Evolutionary conservation across 768 basidiomycete species (phyloP).

Genomic region (Collybia nuda): DNA sequence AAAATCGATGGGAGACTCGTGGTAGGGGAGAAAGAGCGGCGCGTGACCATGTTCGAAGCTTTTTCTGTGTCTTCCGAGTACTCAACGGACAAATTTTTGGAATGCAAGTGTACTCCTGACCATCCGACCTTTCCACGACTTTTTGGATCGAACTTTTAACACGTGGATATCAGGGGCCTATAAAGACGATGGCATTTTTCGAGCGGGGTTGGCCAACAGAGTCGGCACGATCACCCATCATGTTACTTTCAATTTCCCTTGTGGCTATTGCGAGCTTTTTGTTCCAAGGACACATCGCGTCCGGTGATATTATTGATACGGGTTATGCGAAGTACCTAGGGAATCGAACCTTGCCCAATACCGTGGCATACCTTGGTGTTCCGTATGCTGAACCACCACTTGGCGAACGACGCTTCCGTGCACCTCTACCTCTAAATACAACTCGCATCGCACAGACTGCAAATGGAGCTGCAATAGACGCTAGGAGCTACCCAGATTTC

Average conservation of each 20-base stretch:
- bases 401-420: conserved; percentile 50
- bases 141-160: too few relatives aligned
- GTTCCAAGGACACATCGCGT: conserved; percentile 4
- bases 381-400: conserved; percentile 62
- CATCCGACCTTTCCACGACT: too few relatives aligned
- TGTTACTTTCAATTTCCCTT: conserved; percentile 11
- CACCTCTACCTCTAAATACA: conserved; percentile 52
- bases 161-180: too few relatives aligned
- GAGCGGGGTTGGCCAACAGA: too few relatives aligned
- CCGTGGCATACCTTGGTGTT: conserved; percentile 57
- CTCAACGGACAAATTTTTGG: too few relatives aligned
- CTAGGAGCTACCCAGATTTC: conserved; percentile 52
- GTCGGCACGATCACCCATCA: conserved; percentile 1
- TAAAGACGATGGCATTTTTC: too few relatives aligned
- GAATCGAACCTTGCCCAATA: conserved; percentile 48
- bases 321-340: conserved; percentile 62
- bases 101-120: too few relatives aligned
- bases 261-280: conserved; percentile 8
- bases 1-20: too few relatives aligned
- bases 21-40: too few relatives aligned
- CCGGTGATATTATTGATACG: conserved; percentile 41
- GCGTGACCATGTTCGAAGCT: too few relatives aligned
- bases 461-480: conserved; percentile 44
- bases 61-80: too few relatives aligned
- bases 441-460: conserved; percentile 34